phyloP scores from a whole-genome alignment of 305 asterid genomes.

The Salvia sclarea region DNA sequence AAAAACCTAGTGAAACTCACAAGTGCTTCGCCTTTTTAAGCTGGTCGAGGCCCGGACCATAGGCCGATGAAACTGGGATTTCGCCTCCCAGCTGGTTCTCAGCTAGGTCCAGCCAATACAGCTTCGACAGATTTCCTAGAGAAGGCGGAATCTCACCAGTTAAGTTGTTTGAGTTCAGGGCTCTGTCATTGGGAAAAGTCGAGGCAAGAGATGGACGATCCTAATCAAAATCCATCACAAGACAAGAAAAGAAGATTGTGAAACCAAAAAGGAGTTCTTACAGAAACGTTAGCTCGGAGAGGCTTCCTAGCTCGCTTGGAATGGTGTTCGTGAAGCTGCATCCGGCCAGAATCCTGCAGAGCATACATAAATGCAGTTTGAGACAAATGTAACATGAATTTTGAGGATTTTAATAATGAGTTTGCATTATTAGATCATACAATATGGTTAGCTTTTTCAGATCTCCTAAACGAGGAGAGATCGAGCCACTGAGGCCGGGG shows the following conservation, averaged over 20 bases:
- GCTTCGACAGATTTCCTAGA: constrained; percentile 75
- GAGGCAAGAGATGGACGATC: neutral
- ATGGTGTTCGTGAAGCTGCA: constrained; percentile 77
- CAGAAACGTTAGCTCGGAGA: constrained; percentile 74
- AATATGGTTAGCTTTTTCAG: constrained; percentile 65
- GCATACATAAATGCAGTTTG: neutral
- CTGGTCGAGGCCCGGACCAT: constrained; percentile 73
- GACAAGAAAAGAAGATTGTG: neutral
- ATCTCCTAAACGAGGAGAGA: constrained; percentile 82
- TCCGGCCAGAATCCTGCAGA: constrained; percentile 85
- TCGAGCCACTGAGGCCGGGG: constrained; percentile 72
- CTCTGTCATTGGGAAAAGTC: constrained; percentile 46
- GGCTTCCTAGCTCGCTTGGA: constrained; percentile 81
- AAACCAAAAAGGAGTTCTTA: constrained; percentile 41
- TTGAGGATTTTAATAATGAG: constrained; percentile 12
- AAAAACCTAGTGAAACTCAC: constrained; percentile 45
- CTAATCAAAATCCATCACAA: constrained; percentile 1
- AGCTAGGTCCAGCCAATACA: constrained; percentile 90
- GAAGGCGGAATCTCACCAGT: constrained; percentile 80
- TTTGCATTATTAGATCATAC: constrained; percentile 46
- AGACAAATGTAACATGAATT: neutral
- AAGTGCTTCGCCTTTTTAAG: constrained; percentile 89
- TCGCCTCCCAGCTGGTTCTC: constrained; percentile 78
- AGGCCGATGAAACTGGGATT: constrained; percentile 67
- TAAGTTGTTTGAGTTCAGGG: constrained; percentile 84